These are phyloP conservation scores for Escallonia rubra DNA, from an alignment of 129 eudicot species.

Conservation along the genomic window DNA sequence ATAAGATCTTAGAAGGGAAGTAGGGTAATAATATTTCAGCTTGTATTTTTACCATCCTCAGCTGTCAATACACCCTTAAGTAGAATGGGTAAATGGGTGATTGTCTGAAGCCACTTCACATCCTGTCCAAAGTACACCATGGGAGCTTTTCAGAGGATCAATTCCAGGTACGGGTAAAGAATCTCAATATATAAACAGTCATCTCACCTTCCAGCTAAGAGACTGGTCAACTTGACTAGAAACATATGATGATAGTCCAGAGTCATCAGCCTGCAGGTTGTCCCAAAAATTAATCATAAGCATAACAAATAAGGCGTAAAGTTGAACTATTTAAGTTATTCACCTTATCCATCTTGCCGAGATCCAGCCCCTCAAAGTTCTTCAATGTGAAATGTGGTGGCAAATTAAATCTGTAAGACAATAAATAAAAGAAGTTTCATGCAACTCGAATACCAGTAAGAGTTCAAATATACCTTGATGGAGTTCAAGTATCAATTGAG, in stretches of 20 bases:
- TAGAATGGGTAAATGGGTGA: conserved; percentile 73
- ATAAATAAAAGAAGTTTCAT: background rate
- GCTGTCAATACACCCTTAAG: conserved; percentile 93
- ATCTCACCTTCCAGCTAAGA: conserved; percentile 82
- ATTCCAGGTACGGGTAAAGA: background rate
- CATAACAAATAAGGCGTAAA: background rate
- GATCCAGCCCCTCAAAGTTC: conserved; percentile 80
- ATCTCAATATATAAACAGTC: background rate
- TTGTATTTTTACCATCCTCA: conserved; percentile 63
- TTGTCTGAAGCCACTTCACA: conserved; percentile 86
- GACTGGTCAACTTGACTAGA: conserved; percentile 82
- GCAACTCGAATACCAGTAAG: background rate
- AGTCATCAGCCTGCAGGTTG: conserved; percentile 63
- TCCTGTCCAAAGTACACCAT: conserved; percentile 38
- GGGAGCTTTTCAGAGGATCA: background rate
- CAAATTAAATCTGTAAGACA: conserved; percentile 51
- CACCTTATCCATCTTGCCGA: conserved; percentile 79
- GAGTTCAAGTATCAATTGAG: background rate
- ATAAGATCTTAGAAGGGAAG: background rate
- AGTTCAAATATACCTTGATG: background rate
- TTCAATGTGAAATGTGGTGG: conserved; percentile 65
- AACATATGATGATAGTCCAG: conserved; percentile 89
- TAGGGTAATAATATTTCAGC: background rate
- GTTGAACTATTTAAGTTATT: background rate
- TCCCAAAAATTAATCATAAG: background rate